These are phyloP conservation scores for Phytophthora europaea DNA, from an alignment of 352 stramenopile species.

Conservation along the genomic window DNA sequence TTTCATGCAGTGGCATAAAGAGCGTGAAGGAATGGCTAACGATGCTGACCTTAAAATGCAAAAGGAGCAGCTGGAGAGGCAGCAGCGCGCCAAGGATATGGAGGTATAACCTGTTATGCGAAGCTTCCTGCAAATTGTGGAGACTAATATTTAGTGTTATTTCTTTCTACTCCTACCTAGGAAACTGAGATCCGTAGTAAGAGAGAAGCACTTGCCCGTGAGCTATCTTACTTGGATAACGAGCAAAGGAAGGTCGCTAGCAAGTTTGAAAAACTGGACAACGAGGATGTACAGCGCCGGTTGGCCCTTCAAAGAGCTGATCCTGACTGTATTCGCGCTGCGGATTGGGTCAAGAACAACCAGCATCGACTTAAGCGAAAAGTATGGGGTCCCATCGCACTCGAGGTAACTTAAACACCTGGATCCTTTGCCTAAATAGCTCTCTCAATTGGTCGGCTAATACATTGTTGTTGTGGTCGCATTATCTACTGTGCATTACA, in stretches of 20 bases:
- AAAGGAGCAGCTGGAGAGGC: slow-evolving; percentile 71
- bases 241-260: slow-evolving; percentile 60
- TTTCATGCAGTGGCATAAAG: slow-evolving; percentile 61
- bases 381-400: slow-evolving; percentile 84
- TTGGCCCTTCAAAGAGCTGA: slow-evolving; percentile 68
- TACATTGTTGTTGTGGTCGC: not conserved
- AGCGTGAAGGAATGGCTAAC: slow-evolving; percentile 60
- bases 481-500: slow-evolving; percentile 21
- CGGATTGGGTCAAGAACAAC: slow-evolving; percentile 85
- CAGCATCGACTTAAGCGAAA: slow-evolving; percentile 72
- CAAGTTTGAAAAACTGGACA: slow-evolving; percentile 74
- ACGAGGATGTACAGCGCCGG: slow-evolving; percentile 81
- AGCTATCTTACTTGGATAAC: slow-evolving; percentile 60
- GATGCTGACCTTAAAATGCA: slow-evolving; percentile 61
- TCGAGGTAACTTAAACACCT: slow-evolving; percentile 56
- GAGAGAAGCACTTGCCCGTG: slow-evolving; percentile 58
- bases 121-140: not conserved
- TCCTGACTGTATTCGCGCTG: slow-evolving; percentile 75
- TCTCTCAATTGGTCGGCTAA: not conserved
- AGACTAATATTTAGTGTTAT: not conserved
- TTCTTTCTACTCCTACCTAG: slow-evolving; percentile 38
- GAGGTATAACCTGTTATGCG: slow-evolving; percentile 48
- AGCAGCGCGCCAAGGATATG: slow-evolving; percentile 77
- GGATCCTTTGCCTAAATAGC: not conserved
- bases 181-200: slow-evolving; percentile 80